Percentiles rank a stretch among this genome's conserved stretches.
Evolutionary conservation across 139 green algal species (phyloP).

Genomic region (Desmodesmus armatus): DNA sequence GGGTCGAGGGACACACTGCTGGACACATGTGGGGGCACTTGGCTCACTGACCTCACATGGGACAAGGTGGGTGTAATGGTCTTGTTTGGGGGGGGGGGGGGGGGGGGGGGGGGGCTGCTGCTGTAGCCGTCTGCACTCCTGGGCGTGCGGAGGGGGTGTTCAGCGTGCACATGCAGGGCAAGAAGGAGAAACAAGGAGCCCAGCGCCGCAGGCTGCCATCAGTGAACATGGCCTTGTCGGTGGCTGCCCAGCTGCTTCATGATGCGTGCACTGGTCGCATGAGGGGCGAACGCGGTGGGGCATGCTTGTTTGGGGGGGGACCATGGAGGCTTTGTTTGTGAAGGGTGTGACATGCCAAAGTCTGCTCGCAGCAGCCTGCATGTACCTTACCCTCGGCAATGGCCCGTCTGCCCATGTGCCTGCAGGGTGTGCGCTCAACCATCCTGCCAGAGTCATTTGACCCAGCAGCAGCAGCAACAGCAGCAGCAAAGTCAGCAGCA

Average conservation of each 20-base stretch:
- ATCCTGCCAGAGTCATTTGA: not conserved
- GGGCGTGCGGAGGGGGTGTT: no score
- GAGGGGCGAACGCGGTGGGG: no score
- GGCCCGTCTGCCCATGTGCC: not conserved
- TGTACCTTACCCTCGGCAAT: not conserved
- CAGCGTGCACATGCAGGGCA: no score
- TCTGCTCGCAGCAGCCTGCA: not conserved
- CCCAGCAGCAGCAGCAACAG: not conserved
- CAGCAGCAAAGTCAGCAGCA: not conserved
- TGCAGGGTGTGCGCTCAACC: slow-evolving; percentile 35
- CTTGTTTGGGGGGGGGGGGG: no score
- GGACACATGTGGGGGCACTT: slow-evolving; percentile 63
- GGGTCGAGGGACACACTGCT: slow-evolving; percentile 43
- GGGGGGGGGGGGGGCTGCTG: no score
- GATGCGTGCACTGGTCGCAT: no score
- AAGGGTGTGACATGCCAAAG: no score
- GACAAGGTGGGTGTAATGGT: slow-evolving; percentile 58
- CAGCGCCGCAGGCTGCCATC: no score
- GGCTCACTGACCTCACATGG: slow-evolving; percentile 71
- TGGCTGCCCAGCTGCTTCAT: no score
- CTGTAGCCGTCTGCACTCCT: no score
- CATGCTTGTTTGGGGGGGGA: not conserved
- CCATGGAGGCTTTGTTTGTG: not conserved
- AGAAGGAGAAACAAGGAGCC: no score
- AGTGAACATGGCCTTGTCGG: no score